Percentiles rank a stretch among this genome's conserved stretches.
Conservation (phyloP, 2,329 filamentous ascomycete species). For the Sporothrix pallida region DNA sequence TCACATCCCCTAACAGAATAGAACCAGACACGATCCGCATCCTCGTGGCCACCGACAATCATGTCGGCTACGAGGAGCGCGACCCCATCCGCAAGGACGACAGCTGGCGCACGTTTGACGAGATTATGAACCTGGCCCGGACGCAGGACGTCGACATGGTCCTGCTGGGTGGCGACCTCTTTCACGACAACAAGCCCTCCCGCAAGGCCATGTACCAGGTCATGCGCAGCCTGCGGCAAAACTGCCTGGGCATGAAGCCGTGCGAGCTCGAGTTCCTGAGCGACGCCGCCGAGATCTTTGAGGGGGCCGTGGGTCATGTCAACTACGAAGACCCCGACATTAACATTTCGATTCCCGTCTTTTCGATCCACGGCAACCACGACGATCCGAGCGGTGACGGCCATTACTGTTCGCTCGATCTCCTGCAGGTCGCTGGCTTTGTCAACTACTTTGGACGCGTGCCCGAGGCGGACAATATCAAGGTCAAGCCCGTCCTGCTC, state of each 20-base stretch:
- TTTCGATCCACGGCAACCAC: constrained; percentile 98
- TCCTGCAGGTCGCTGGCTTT: constrained; percentile 87
- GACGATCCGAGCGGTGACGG: constrained; percentile 98
- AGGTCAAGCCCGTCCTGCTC: constrained; percentile 86
- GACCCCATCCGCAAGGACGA: constrained; percentile 95
- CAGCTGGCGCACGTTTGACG: constrained; percentile 95
- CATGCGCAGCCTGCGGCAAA: constrained; percentile 90
- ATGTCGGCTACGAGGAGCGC: constrained; percentile 95
- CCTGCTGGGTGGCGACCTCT: constrained; percentile 89
- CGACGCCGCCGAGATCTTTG: constrained; percentile 89
- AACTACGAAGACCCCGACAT: constrained; percentile 98
- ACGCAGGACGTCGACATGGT: constrained; percentile 93
- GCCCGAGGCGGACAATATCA: constrained; percentile 90
- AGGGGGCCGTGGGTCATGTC: constrained; percentile 87
- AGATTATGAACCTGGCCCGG: constrained; percentile 88
- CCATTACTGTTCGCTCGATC: constrained; percentile 85
- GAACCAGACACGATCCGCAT: constrained; percentile 88
- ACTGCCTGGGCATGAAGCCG: constrained; percentile 93
- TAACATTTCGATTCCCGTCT: constrained; percentile 95
- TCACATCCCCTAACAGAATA: constrained; percentile 38
- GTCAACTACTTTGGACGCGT: constrained; percentile 96
- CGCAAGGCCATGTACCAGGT: constrained; percentile 96
- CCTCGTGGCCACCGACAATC: constrained; percentile 92
- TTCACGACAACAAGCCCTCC: constrained; percentile 97
- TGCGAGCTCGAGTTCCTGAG: constrained; percentile 94